A percentile compares a stretch with the other conserved stretches of the same genome.
Conservation (phyloP, 345 rosid genomes). For the Corymbia maculata region DNA sequence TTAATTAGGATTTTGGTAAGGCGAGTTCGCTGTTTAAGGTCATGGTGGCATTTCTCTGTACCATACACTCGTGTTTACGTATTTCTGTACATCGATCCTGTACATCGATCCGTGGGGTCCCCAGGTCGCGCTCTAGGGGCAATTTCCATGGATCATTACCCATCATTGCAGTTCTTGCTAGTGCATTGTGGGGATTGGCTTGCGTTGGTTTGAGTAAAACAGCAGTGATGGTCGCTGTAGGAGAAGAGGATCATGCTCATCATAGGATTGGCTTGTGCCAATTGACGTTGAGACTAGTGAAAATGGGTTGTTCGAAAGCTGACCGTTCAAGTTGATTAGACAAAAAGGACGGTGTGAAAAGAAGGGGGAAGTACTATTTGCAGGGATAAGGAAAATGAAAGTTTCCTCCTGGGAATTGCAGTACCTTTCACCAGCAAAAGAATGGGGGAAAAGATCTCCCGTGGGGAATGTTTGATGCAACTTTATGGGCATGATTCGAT, state of each 20-base stretch:
- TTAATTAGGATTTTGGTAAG: neutral
- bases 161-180: neutral
- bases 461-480: neutral
- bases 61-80: conserved; percentile 21
- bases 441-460: neutral
- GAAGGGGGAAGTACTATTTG: neutral
- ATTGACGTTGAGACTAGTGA: neutral
- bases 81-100: neutral
- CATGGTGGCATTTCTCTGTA: conserved; percentile 15
- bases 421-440: neutral
- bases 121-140: neutral
- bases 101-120: neutral
- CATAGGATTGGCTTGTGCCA: neutral
- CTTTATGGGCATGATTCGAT: neutral
- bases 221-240: neutral
- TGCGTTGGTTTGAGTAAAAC: neutral
- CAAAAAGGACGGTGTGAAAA: neutral
- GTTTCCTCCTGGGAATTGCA: neutral
- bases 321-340: neutral
- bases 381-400: neutral
- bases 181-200: neutral
- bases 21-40: neutral
- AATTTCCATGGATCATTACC: neutral
- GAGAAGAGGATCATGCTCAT: neutral
- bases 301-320: neutral